Base-by-base conservation (phyloP, 108 stramenopile genomes). In the Parmales sp. region DNA sequence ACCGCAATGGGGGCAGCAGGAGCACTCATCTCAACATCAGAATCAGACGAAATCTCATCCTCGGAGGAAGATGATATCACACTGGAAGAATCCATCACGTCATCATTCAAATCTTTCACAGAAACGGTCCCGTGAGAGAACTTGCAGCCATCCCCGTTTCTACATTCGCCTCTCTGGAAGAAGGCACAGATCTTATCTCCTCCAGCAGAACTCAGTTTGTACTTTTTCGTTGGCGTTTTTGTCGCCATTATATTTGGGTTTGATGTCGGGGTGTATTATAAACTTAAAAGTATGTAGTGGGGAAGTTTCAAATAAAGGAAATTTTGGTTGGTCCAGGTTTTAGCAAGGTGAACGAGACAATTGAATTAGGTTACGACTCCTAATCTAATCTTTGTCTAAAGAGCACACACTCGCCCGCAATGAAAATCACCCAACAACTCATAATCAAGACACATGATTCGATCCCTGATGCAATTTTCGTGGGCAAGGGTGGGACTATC, bases 131-230 rank as follows among this genome's bases (percentile, higher is more conserved):
- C 83, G 68, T 91, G 90, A 8, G 77, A 69, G 63, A 91, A 91
- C 48, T 86, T 80, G 76, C 90, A 91, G 6, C 82, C 83, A 65
- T 78, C 84, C 11, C 90, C 90, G 51, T 87, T 89, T n/a, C 85
- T 75, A 64, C 90, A 91, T 38, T 88, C 90, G 38, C 68, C 83
- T 26, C 74, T 70, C 38, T 85, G 78, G 64, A 75, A 49, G 73
- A 80, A 91, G 72, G 75, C 74, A 26, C 72, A 78, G 9, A 76
- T 37, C 23, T 9, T 67, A 1, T 65, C 69, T 9, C 38, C 45
- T 28, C 74, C n/a, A 16, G 74, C 66, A 19, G 82, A 76, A 39
- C 74, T 81, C 13, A 89, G 83, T 46, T 82, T 88, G 80, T 88
- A 88, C 54, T 81, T 80, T 31, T 83, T 84, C 67, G 67, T 79